A percentile compares a stretch with the other conserved stretches of the same genome.
Evolutionary conservation across 352 stramenopile genomes (phyloP).

Genomic region (Pythium folliculosum): DNA sequence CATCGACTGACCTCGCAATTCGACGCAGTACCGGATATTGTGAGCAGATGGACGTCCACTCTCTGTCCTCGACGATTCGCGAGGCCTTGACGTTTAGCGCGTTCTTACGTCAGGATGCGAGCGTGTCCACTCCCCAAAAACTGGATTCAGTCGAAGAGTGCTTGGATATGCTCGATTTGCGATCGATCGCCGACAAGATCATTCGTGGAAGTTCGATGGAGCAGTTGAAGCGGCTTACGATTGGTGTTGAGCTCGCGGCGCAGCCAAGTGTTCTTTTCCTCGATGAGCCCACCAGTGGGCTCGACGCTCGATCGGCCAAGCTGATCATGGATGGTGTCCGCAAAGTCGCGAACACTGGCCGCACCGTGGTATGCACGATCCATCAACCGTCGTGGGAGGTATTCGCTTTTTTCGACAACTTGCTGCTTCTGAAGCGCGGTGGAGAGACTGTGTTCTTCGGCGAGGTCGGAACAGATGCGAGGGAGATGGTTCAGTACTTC

Average conservation of each 20-base stretch:
- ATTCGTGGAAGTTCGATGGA: constrained; percentile 43
- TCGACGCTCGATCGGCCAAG: constrained; percentile 81
- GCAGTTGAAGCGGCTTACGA: constrained; percentile 57
- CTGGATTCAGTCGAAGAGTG: constrained; percentile 45
- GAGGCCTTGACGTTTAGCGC: constrained; percentile 93
- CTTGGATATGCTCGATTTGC: constrained; percentile 37
- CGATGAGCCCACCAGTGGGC: constrained; percentile 78
- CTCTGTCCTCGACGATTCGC: constrained; percentile 86
- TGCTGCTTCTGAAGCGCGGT: constrained; percentile 30
- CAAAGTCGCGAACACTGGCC: constrained; percentile 49
- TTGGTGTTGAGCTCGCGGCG: constrained; percentile 71
- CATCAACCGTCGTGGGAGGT: constrained; percentile 31
- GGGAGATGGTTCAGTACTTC: constrained; percentile 50
- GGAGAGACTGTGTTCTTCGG: constrained; percentile 33
- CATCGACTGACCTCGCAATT: constrained; percentile 54
- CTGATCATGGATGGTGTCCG: constrained; percentile 82
- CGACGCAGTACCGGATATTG: constrained; percentile 49
- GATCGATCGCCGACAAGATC: constrained; percentile 39
- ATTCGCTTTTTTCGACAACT: constrained; percentile 34
- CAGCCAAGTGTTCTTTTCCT: constrained; percentile 81
- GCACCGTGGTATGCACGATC: background rate
- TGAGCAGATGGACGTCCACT: constrained; percentile 88
- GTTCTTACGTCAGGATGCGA: constrained; percentile 67
- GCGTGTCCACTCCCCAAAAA: constrained; percentile 32
- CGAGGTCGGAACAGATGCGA: constrained; percentile 24